Evolutionary conservation across 1,284 basidiomycete genomes (phyloP).

Genomic region (Mixia osmundae): DNA sequence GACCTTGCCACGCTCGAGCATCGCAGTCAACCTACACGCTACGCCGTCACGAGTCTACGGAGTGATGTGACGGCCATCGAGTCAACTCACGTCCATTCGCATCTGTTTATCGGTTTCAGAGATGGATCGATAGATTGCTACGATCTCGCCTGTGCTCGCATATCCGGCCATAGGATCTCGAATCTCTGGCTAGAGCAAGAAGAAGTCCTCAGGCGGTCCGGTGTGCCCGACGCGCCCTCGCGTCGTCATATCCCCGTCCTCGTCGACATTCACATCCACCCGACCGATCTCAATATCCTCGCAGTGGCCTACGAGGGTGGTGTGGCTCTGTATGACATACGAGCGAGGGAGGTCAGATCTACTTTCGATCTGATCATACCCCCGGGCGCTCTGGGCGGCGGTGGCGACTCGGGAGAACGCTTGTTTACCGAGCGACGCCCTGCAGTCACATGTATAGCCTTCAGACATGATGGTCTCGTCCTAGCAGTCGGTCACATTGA

Average conservation of each 20-base stretch:
- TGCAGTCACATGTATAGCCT: conserved; percentile 42
- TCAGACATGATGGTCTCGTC: conserved; percentile 32
- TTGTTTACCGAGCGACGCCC: conserved; percentile 46
- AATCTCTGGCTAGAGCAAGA: conserved; percentile 35
- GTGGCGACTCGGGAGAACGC: conserved; percentile 32
- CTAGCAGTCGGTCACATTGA: conserved; percentile 56
- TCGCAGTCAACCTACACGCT: conserved; percentile 27
- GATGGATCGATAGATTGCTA: conserved; percentile 26
- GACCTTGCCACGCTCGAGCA: conserved; percentile 32
- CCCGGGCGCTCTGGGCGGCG: conserved; percentile 59
- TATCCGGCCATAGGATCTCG: conserved; percentile 20
- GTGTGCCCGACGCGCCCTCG: conserved; percentile 29
- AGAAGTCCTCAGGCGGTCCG: conserved; percentile 35
- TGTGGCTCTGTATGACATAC: conserved; percentile 45
- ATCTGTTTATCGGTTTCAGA: conserved; percentile 32
- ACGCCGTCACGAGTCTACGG: conserved; percentile 31
- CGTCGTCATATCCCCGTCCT: conserved; percentile 25
- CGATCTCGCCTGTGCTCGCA: conserved; percentile 21
- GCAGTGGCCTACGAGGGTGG: conserved; percentile 66
- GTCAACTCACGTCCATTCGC: conserved; percentile 47
- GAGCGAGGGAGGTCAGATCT: conserved; percentile 36
- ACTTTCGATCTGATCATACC: conserved; percentile 39
- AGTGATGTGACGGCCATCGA: conserved; percentile 36
- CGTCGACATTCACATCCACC: conserved; percentile 45
- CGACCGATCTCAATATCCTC: conserved; percentile 51